Evolutionary conservation across 768 basidiomycete genomes (phyloP).

Genomic region (Hydnomerulius pinastri): DNA sequence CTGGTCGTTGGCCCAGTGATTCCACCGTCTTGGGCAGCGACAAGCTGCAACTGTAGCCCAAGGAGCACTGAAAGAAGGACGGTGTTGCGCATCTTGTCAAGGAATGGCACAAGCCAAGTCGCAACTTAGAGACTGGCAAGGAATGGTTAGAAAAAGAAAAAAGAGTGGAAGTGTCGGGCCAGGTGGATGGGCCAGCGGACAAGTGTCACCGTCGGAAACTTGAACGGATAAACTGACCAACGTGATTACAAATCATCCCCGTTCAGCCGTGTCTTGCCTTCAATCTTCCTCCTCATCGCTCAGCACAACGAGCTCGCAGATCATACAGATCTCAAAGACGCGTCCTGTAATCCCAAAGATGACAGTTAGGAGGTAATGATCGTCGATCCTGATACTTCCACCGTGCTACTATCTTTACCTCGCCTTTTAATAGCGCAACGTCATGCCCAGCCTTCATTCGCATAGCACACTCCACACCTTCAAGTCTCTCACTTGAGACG

Average conservation of each 20-base stretch:
- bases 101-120: not conserved
- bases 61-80: slow-evolving; percentile 3
- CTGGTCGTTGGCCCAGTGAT: slow-evolving; percentile 57
- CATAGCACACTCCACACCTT: too few species aligned
- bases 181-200: not conserved
- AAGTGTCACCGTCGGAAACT: not conserved
- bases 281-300: not conserved
- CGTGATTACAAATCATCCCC: too few species aligned
- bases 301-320: not conserved
- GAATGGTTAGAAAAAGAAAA: not conserved
- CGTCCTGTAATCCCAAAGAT: not conserved
- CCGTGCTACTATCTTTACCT: too few species aligned
- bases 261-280: too few species aligned
- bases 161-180: not conserved
- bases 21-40: slow-evolving; percentile 46
- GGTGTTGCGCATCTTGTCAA: slow-evolving; percentile 5
- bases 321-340: not conserved
- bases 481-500: too few species aligned
- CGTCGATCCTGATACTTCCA: too few species aligned
- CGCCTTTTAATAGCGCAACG: too few species aligned
- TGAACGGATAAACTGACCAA: not conserved
- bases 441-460: not conserved
- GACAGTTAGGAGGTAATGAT: not conserved
- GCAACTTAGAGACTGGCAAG: not conserved
- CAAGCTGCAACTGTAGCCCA: slow-evolving; percentile 5